Evolutionary conservation across 192 early-diverging fungal species (phyloP), one percentile per base, ranked within the genome.

Genomic region (Coemansia sp.): DNA sequence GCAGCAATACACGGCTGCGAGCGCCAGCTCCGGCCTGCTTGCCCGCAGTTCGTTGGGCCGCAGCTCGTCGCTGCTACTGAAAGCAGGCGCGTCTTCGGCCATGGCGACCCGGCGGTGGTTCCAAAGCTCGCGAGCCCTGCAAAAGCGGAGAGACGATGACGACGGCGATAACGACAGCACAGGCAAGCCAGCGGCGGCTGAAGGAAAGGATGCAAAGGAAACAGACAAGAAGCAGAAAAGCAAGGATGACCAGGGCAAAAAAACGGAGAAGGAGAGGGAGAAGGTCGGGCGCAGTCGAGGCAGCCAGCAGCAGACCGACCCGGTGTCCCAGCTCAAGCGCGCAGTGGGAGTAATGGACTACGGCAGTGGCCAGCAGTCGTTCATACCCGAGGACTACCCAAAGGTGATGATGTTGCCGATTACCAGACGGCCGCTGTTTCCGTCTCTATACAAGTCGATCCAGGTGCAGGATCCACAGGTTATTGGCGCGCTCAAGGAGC

Each of bases 371-470:
- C 81, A 86, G 60, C 87, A 87, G 59, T 86, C 87, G 10, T 82
- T 87, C 6, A 87, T 95, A 7, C 95, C 95, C 5, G 90, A 93
- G 31, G 83, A 87, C 38, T 98, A 95, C 62, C 90, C 96, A 5
- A 91, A 95, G 55, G 87, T 97, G 0, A 79, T 99, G 58, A 92
- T 93, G 17, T 80, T 98, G 26, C 96, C 96, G 0, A 88, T 98
- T 48, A 89, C 92, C 14, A 80, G 92, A 8, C 82, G 96, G 20
- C 94, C 94, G 15, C 73, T 98, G 19, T 98, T 98, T 57, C 96
- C 96, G 17, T 94, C 94, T 22, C 94, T 95, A 64, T 99, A 96
- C 81, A 99, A 99, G 78, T 91, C 94, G 5, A 87, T 99, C 21
- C 92, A 93, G 21, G 92, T 99, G 50, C 94, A 95, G 69, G 90